Base-by-base conservation (phyloP, 1,139 yeast species). In the Zygosaccharomyces pseudobailii region DNA sequence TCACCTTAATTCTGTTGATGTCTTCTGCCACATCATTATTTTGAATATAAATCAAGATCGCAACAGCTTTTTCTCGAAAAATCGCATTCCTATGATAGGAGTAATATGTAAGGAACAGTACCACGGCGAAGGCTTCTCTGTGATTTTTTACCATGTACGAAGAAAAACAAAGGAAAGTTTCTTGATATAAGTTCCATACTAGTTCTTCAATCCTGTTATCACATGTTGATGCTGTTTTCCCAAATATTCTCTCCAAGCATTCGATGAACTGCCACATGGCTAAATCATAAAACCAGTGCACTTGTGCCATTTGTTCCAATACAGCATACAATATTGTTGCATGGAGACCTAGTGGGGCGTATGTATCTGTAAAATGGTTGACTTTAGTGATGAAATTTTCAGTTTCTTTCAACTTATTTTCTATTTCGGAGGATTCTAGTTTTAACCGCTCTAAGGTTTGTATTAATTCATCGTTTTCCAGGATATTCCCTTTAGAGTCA, bases 381-480 rank as follows among this genome's bases (percentile, higher is more conserved):
- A 87, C 79, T 2, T 75, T 71, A 2, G 59, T 62, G 74, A 85
- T 75, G 5, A 86, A 77, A 4, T 64, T 63, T 3, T 72, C 71
- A 0, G 89, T 76, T 49, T 82, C 83, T 3, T 57, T 57, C 48
- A 85, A 73, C 59, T 84, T 83, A 3, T 53, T 52, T 43, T 77
- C 77, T 17, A 87, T 74, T 9, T 75, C 75, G 1, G 58, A 60
- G 0, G 95, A 73, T 54, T 88, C 92, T 0, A 62, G 56, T 60
- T 90, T 90, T 45, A 90, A 68, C 1, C 61, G 64, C 57, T 86
- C 94, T 45, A 90, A 69, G 0, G 84, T 78, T 6, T 72, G 69
- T 22, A 87, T 65, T 3, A 89, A 69, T 0, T 67, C 71, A 47
- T 82, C 82, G 62, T 84, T 81, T 10, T 88, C 95, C 40, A 90